Evolutionary conservation across 192 early-diverging fungal genomes (phyloP), one percentile per base, ranked within the genome.

Genomic region (Linnemannia exigua): DNA sequence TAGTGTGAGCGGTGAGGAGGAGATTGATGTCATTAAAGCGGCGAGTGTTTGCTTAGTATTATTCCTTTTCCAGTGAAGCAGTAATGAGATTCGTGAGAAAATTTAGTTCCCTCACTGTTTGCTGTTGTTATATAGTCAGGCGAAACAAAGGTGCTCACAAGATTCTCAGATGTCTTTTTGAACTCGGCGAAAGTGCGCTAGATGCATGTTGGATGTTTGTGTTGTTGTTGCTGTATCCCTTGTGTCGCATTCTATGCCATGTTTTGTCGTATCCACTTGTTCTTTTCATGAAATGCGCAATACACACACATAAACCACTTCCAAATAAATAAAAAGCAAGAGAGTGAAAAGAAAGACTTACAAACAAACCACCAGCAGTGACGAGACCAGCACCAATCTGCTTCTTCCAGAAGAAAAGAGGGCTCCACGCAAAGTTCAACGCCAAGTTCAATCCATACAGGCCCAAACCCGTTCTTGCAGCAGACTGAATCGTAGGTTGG

Each of bases 351-450:
- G 33, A 38, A 36, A 8, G 15, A 79, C 82, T 79, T 84, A 84
- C 82, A 36, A 77, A 79, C 51, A 84, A 51, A 70, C 76, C 76
- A 28, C 82, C 76, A 19, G 82, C 82, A 44, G 76, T 79, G 47
- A 75, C 52, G 19, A 84, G 74, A 0, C 72, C 82, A 38, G 82
- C 76, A 66, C 76, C 82, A 50, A 79, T 79, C 76, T 75, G 41
- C n/a, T 66, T 47, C 16, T 84, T 52, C 76, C 77, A 86, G 38
- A 79, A 86, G 54, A 79, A 72, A 28, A 86, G 12, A 44, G 83
- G 84, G 6, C 78, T 74, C 84, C 84, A 86, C 3, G 84, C 77
- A 77, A 80, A 86, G 84, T 76, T 86, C 68, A 86, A 50, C 4
- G 54, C 28, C 84, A 86, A 48, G 61, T 80, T 86, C 36, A 76